Evolutionary conservation across 176 grass and related monocot genomes (phyloP).

Genomic region (Chrysopogon serrulatus): DNA sequence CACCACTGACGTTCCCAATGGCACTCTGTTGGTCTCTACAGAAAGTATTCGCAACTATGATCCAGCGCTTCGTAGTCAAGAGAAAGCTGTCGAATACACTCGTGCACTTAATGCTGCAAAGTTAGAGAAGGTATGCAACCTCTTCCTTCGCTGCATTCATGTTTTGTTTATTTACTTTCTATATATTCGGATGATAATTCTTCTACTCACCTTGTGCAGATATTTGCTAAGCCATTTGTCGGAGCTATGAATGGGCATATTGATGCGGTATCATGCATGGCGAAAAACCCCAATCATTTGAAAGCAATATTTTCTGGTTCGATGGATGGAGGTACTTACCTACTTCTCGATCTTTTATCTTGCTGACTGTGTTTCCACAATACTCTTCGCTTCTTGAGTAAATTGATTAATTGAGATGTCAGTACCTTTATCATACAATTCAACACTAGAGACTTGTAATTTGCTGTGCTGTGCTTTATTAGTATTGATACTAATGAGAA

Average conservation of each 20-base stretch:
- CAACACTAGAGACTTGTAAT: not conserved
- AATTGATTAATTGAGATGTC: not conserved
- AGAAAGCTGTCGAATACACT: constrained; percentile 90
- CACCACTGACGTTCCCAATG: constrained; percentile 2
- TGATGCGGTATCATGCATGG: constrained; percentile 83
- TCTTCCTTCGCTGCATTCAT: not conserved
- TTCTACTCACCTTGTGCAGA: constrained; percentile 41
- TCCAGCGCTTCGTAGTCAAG: constrained; percentile 70
- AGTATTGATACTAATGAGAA: not conserved
- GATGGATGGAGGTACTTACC: constrained; percentile 84
- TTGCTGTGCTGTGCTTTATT: not conserved
- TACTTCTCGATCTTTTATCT: constrained; percentile 9
- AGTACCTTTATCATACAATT: not conserved
- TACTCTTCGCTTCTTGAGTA: not conserved
- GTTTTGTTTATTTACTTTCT: not conserved
- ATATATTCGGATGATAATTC: not conserved
- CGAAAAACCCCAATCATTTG: constrained; percentile 81
- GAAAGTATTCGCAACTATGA: constrained; percentile 99
- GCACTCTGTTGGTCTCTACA: constrained; percentile 26
- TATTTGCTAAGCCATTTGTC: constrained; percentile 96
- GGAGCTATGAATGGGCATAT: constrained; percentile 97
- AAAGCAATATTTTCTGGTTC: constrained; percentile 93
- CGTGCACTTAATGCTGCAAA: constrained; percentile 94
- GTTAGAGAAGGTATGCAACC: constrained; percentile 63
- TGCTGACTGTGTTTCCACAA: not conserved